These are phyloP conservation scores for Amesomyces nigricolor DNA, from an alignment of 2,329 filamentous ascomycete genomes.

Conservation along the genomic window DNA sequence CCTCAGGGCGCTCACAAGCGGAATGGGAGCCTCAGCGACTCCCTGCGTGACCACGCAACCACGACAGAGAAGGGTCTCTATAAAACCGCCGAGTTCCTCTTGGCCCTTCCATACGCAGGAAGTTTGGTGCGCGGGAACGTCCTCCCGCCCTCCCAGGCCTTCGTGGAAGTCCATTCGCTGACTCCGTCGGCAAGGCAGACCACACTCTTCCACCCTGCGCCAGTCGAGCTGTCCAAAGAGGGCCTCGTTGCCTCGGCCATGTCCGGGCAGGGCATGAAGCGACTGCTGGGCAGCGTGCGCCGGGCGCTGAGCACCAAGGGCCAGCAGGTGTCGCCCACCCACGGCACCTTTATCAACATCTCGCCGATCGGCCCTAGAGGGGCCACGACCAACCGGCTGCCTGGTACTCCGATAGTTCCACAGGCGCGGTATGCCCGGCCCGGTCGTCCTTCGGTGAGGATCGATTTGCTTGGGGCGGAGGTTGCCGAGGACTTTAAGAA, in stretches of 20 bases:
- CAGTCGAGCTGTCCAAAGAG: slow-evolving; percentile 33
- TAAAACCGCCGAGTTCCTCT: slow-evolving; percentile 52
- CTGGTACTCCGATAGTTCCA: slow-evolving; percentile 56
- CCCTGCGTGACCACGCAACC: slow-evolving; percentile 61
- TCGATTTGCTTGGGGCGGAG: slow-evolving; percentile 77
- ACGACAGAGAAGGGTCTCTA: slow-evolving; percentile 44
- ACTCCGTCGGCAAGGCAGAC: slow-evolving; percentile 48
- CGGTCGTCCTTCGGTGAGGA: slow-evolving; percentile 54
- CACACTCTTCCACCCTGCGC: slow-evolving; percentile 44
- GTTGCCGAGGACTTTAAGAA: slow-evolving; percentile 73
- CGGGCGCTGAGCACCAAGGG: slow-evolving; percentile 65
- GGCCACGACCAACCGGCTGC: slow-evolving; percentile 52
- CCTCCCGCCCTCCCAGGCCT: slow-evolving; percentile 74
- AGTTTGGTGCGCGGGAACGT: slow-evolving; percentile 83
- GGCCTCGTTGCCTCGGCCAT: slow-evolving; percentile 51
- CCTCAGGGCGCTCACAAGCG: slow-evolving; percentile 63
- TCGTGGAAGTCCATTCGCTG: slow-evolving; percentile 61
- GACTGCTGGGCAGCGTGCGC: slow-evolving; percentile 78
- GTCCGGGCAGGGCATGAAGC: slow-evolving; percentile 73
- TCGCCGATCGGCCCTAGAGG: slow-evolving; percentile 46
- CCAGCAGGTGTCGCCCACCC: slow-evolving; percentile 39
- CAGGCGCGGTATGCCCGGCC: slow-evolving; percentile 44
- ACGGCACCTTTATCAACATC: slow-evolving; percentile 45
- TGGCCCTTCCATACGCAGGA: slow-evolving; percentile 65
- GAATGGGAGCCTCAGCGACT: slow-evolving; percentile 83